These are phyloP conservation scores for Auriscalpium orientale DNA, from an alignment of 768 basidiomycete species.

Conservation along the genomic window DNA sequence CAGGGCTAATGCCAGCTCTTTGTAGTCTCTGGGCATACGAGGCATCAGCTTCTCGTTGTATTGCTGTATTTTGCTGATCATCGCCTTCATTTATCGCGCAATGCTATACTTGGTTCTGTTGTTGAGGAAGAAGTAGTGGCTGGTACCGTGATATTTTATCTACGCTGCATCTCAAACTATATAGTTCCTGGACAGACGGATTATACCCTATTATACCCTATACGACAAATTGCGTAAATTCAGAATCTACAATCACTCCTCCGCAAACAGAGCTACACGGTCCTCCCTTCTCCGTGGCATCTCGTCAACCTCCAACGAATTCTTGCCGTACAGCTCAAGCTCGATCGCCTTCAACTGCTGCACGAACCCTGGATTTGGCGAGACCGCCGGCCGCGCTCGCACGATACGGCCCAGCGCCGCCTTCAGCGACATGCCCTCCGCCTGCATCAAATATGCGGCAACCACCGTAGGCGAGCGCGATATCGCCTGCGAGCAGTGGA, in stretches of 20 bases:
- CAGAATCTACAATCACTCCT: not conserved
- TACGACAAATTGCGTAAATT: no score
- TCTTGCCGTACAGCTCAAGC: constrained; percentile 16
- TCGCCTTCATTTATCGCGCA: constrained; percentile 38
- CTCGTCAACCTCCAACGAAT: constrained; percentile 28
- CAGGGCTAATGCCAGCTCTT: not conserved
- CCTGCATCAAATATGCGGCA: constrained; percentile 34
- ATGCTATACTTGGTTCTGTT: constrained; percentile 23
- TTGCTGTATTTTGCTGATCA: constrained; percentile 37
- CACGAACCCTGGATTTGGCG: constrained; percentile 38
- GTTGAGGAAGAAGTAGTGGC: constrained; percentile 11
- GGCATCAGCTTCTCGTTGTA: constrained; percentile 37
- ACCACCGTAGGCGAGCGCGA: constrained; percentile 39
- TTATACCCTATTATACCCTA: no score
- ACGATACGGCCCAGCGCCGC: constrained; percentile 30
- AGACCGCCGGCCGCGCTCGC: constrained; percentile 27
- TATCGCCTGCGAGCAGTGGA: constrained; percentile 39
- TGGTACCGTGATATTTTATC: no score
- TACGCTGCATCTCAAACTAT: no score
- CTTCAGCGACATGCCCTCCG: constrained; percentile 28
- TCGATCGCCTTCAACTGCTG: constrained; percentile 31
- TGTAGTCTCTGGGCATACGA: constrained; percentile 35
- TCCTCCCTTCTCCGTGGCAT: constrained; percentile 28
- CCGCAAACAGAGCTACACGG: constrained; percentile 27
- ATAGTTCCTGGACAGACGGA: no score